Percentiles rank a stretch among this genome's conserved stretches.
phyloP scores from a whole-genome alignment of 805 yeast species.

The Candida mattraensis region DNA sequence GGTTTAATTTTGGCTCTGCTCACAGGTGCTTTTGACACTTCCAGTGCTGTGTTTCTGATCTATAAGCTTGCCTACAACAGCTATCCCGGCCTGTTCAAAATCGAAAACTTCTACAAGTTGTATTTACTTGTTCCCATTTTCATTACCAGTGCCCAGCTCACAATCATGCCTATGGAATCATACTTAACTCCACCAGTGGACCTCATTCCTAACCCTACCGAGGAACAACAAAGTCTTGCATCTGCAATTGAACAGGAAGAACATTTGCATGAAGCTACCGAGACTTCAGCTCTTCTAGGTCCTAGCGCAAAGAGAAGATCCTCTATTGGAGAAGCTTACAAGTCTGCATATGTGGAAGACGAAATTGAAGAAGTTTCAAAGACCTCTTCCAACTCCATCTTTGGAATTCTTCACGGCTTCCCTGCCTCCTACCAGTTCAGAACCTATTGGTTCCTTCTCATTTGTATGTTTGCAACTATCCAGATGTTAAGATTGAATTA shows the following conservation, averaged over 20 bases:
- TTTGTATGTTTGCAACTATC: slow-evolving; percentile 50
- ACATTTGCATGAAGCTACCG: slow-evolving; percentile 21
- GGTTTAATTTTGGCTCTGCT: slow-evolving; percentile 53
- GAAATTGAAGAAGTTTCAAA: slow-evolving; percentile 40
- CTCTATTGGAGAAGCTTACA: slow-evolving; percentile 57
- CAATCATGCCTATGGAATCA: slow-evolving; percentile 50
- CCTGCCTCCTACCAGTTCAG: slow-evolving; percentile 48
- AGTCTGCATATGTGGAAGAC: slow-evolving; percentile 52
- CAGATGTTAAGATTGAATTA: slow-evolving; percentile 59
- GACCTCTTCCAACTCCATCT: slow-evolving; percentile 43
- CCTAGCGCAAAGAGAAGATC: slow-evolving; percentile 41
- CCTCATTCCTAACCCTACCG: slow-evolving; percentile 33
- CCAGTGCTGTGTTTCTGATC: slow-evolving; percentile 52
- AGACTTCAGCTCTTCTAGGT: slow-evolving; percentile 18
- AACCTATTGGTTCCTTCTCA: slow-evolving; percentile 52
- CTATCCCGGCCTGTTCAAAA: slow-evolving; percentile 36
- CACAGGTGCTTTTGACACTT: slow-evolving; percentile 61
- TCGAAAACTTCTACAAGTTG: slow-evolving; percentile 45
- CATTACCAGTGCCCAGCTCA: slow-evolving; percentile 45
- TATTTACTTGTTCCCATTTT: slow-evolving; percentile 51
- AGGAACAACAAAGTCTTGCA: slow-evolving; percentile 28
- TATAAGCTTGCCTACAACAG: slow-evolving; percentile 42
- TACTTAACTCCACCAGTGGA: slow-evolving; percentile 43
- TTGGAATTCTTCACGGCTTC: slow-evolving; percentile 55
- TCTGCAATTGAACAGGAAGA: slow-evolving; percentile 30